These are phyloP conservation scores for Ajuga chamaepitys DNA, from an alignment of 257 asterid species.

Conservation along the genomic window DNA sequence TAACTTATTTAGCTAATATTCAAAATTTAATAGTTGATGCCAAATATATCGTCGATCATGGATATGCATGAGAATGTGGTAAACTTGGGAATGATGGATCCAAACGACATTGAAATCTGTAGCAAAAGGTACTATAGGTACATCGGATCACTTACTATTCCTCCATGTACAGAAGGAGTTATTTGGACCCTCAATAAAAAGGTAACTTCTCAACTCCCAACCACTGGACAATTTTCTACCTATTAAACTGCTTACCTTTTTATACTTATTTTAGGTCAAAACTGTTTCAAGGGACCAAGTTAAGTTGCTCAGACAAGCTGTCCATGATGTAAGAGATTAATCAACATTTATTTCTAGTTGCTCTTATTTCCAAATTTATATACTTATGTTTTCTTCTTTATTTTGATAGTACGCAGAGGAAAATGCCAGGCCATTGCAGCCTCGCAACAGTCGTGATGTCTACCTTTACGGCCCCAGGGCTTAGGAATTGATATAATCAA, in stretches of 20 bases:
- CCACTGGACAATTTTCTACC: not conserved
- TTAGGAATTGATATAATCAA: not conserved
- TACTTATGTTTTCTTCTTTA: not conserved
- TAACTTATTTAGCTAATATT: not conserved
- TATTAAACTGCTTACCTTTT: not conserved
- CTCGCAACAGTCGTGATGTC: constrained; percentile 23
- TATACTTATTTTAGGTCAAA: constrained; percentile 33
- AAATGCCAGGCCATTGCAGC: constrained; percentile 68
- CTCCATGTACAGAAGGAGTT: constrained; percentile 77
- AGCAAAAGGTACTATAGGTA: constrained; percentile 38
- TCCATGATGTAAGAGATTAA: constrained; percentile 54
- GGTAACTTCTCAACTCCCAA: constrained; percentile 23
- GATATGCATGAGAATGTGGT: constrained; percentile 16
- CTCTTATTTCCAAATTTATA: too few relatives aligned
- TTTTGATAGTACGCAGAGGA: constrained; percentile 40
- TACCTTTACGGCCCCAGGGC: constrained; percentile 28
- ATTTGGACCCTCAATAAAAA: constrained; percentile 53
- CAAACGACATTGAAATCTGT: constrained; percentile 20
- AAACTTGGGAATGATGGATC: constrained; percentile 32
- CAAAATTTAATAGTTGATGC: constrained; percentile 25
- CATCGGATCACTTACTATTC: constrained; percentile 62
- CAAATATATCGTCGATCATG: constrained; percentile 24
- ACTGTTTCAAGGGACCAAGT: constrained; percentile 55
- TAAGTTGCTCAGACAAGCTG: constrained; percentile 49
- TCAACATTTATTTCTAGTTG: too few relatives aligned